Evolutionary conservation across 306 rosid species (phyloP).

Genomic region (Vicia villosa): DNA sequence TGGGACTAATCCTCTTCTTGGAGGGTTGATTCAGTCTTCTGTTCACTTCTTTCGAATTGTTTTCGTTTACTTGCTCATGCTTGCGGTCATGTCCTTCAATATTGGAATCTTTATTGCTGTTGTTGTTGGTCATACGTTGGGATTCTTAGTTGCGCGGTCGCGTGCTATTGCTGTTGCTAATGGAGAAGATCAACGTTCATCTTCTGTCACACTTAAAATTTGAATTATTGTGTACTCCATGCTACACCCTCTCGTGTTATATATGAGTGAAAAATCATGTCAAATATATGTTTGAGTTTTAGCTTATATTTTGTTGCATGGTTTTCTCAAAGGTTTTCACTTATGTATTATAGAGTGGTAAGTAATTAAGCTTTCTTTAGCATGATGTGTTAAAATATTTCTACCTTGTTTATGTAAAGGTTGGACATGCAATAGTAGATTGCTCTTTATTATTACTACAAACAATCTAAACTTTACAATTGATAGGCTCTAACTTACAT

Average conservation of each 20-base stretch:
- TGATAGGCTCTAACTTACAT: too few species aligned
- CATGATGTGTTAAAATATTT: neutral
- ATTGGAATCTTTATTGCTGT: conserved; percentile 69
- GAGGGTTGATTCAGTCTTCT: conserved; percentile 36
- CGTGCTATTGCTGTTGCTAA: conserved; percentile 41
- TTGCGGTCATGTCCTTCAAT: conserved; percentile 78
- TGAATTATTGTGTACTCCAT: too few species aligned
- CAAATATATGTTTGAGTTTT: too few species aligned
- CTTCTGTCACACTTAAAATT: neutral
- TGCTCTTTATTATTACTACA: too few species aligned
- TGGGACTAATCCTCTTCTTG: conserved; percentile 9
- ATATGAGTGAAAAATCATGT: neutral
- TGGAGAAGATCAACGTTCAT: neutral
- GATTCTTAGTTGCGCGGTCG: conserved; percentile 53
- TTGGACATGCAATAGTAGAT: too few species aligned
- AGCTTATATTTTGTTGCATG: too few species aligned
- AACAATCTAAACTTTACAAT: too few species aligned
- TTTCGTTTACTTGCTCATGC: conserved; percentile 67
- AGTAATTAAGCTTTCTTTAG: neutral
- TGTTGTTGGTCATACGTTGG: conserved; percentile 62
- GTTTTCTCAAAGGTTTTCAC: neutral
- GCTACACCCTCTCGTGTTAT: too few species aligned
- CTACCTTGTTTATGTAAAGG: neutral
- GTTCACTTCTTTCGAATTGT: conserved; percentile 45
- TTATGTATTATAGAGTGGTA: neutral